Percentiles rank a stretch among this genome's conserved stretches.
Conservation (phyloP, 2,329 filamentous ascomycete species). For the Juglanconis oblonga region DNA sequence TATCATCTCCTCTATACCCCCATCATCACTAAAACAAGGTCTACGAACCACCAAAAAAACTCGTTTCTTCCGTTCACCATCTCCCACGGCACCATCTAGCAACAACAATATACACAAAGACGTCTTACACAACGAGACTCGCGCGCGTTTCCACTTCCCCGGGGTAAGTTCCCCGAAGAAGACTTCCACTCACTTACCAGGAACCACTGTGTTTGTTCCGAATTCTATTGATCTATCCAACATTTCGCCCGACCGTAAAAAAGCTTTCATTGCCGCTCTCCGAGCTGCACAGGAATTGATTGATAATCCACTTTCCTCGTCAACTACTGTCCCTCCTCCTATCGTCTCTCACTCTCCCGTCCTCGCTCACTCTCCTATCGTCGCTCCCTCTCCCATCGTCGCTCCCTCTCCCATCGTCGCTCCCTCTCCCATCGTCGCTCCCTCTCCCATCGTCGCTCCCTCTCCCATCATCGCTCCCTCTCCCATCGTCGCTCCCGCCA, state of each 20-base stretch:
- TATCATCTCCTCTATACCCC: background rate
- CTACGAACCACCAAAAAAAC: slow-evolving; percentile 4
- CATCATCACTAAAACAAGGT: background rate
- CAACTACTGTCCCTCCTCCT: too few relatives aligned
- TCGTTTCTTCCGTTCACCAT: background rate
- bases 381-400: too few relatives aligned
- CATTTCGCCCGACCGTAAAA: background rate
- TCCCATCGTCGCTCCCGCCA: background rate
- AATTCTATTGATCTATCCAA: background rate
- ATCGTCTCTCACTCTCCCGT: background rate
- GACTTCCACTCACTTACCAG: background rate
- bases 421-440: background rate
- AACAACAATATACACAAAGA: background rate
- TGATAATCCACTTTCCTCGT: background rate
- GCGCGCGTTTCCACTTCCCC: background rate
- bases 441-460: background rate
- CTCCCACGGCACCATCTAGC: background rate
- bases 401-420: background rate
- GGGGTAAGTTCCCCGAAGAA: background rate
- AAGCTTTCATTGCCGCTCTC: background rate
- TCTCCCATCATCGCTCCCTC: background rate
- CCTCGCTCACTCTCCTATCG: background rate
- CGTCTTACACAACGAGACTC: background rate
- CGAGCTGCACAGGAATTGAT: background rate
- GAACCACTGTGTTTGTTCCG: background rate